phyloP scores from a whole-genome alignment of 768 basidiomycete species.

The Russula earlei region DNA sequence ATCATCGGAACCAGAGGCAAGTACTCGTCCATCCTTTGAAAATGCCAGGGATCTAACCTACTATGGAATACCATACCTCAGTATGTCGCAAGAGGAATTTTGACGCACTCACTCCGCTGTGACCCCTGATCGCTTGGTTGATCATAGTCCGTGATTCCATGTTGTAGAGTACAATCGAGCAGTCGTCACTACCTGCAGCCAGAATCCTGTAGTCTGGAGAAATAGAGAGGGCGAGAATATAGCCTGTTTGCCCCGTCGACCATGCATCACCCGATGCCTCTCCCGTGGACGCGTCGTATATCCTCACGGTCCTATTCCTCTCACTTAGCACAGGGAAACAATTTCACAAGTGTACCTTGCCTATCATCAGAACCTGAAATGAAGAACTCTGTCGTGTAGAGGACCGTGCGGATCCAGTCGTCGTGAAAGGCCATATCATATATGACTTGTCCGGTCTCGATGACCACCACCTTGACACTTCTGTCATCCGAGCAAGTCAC shows the following conservation, averaged over 20 bases:
- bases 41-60: constrained; percentile 1
- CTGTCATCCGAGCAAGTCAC: constrained; percentile 10
- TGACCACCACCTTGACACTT: constrained; percentile 4
- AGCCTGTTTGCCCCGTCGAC: constrained; percentile 5
- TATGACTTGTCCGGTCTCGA: constrained; percentile 4
- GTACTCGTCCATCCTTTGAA: neutral
- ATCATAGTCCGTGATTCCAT: neutral
- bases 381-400: neutral
- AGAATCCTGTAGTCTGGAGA: constrained; percentile 23
- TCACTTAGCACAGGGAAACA: neutral
- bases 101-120: neutral
- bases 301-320: constrained; percentile 8
- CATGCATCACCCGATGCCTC: neutral
- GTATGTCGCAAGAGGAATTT: neutral
- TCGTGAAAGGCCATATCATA: constrained; percentile 9
- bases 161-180: constrained; percentile 5
- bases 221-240: constrained; percentile 20
- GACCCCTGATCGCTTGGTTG: constrained; percentile 1
- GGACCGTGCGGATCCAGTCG: constrained; percentile 5
- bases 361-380: constrained; percentile 8
- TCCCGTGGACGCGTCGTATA: constrained; percentile 9
- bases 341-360: neutral
- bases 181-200: constrained; percentile 11
- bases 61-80: neutral
- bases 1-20: constrained; percentile 8